phyloP scores from a whole-genome alignment of 2,329 filamentous ascomycete species.

The Tolypocladium endophyticum region DNA sequence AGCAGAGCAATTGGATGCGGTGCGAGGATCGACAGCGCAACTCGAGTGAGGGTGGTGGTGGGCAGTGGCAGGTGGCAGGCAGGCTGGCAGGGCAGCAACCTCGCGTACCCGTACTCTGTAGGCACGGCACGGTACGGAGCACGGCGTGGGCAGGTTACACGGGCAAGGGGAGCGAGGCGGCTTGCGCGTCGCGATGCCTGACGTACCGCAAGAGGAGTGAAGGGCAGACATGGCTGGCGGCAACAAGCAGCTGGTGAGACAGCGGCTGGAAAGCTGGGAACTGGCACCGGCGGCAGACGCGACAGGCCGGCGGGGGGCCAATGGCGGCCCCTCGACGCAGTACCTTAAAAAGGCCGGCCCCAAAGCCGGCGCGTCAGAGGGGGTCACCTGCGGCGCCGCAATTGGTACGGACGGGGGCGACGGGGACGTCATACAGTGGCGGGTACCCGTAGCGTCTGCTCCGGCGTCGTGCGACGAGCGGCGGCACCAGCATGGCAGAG shows the following conservation, averaged over 20 bases:
- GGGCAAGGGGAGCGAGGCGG: not conserved
- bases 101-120: too few relatives aligned
- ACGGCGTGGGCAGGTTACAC: not conserved
- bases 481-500: too few relatives aligned
- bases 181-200: not conserved
- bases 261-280: not conserved
- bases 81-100: too few relatives aligned
- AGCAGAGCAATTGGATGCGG: not conserved
- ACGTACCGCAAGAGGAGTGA: not conserved
- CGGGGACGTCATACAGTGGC: too few relatives aligned
- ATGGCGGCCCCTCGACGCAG: not conserved
- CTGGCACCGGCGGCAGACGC: not conserved
- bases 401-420: not conserved
- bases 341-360: not conserved
- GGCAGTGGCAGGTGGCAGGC: too few relatives aligned
- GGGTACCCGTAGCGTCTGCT: not conserved
- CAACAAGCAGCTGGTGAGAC: not conserved
- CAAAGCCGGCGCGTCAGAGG: not conserved
- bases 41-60: too few relatives aligned
- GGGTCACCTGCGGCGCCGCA: not conserved
- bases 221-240: not conserved
- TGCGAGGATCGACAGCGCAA: not conserved
- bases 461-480: not conserved
- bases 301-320: not conserved
- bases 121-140: not conserved